These are phyloP conservation scores for Umbelopsis sp. DNA, from an alignment of 192 early-diverging fungal genomes.

Conservation along the genomic window DNA sequence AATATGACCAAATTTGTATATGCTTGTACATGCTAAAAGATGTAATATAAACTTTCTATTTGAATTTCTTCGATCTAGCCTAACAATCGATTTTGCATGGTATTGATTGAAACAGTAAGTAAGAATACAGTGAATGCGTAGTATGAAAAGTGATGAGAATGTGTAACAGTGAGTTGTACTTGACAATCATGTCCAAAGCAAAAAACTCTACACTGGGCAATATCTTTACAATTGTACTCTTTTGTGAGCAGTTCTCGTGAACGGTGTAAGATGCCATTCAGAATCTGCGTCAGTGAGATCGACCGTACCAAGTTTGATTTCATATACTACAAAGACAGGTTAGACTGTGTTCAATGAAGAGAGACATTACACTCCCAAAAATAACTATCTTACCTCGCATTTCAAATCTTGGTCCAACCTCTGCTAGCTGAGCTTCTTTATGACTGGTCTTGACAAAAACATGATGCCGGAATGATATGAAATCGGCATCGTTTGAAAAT, in stretches of 20 bases:
- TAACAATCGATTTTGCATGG: conserved; percentile 7
- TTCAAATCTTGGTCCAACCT: conserved; percentile 98
- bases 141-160: neutral
- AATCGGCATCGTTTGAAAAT: conserved; percentile 95
- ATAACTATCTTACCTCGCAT: conserved; percentile 71
- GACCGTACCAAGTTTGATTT: conserved; percentile 94
- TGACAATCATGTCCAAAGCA: neutral
- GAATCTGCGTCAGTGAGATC: conserved; percentile 94
- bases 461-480: conserved; percentile 97
- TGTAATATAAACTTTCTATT: conserved; percentile 1
- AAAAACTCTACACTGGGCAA: no score
- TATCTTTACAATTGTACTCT: conserved; percentile 64
- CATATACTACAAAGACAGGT: conserved; percentile 68
- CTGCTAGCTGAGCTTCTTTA: conserved; percentile 91
- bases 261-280: conserved; percentile 96
- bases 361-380: no score
- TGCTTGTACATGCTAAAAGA: conserved; percentile 8
- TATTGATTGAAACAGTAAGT: conserved; percentile 8
- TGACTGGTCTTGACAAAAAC: conserved; percentile 89
- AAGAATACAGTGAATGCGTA: neutral
- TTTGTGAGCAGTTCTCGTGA: conserved; percentile 85
- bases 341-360: neutral
- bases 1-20: conserved; percentile 14
- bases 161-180: neutral
- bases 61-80: neutral